Evolutionary conservation across 148 eudicot genomes (phyloP).

Genomic region (Arctostaphylos glauca): DNA sequence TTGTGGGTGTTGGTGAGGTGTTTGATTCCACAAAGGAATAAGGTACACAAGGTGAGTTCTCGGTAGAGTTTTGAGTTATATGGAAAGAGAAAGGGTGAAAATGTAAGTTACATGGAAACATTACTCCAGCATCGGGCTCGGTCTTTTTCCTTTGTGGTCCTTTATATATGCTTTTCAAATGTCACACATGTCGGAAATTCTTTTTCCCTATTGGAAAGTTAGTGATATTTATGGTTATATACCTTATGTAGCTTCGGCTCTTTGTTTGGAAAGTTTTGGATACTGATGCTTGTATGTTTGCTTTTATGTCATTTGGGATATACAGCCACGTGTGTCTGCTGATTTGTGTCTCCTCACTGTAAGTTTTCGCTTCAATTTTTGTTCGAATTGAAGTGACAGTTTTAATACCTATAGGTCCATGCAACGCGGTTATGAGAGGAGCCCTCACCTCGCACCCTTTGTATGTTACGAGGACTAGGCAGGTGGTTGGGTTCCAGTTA

Average conservation of each 20-base stretch:
- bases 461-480: too few species aligned
- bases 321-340: background rate
- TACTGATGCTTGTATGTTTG: background rate
- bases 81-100: background rate
- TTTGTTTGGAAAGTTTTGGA: background rate
- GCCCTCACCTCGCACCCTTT: background rate
- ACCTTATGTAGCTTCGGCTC: background rate
- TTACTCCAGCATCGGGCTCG: background rate
- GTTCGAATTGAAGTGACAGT: background rate
- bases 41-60: slow-evolving; percentile 11
- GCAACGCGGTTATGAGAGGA: background rate
- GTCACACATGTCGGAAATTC: background rate
- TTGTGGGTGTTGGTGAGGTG: background rate
- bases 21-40: slow-evolving; percentile 16
- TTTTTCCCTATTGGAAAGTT: background rate
- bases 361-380: background rate
- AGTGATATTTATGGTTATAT: background rate
- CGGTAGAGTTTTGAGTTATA: slow-evolving; percentile 17
- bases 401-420: background rate
- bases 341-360: background rate
- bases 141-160: background rate
- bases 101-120: background rate
- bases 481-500: too few species aligned
- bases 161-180: background rate
- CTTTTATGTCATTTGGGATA: background rate